These are phyloP conservation scores for Selaginella moellendorffii DNA, from an alignment of 75 land plant genomes.

Conservation along the genomic window DNA sequence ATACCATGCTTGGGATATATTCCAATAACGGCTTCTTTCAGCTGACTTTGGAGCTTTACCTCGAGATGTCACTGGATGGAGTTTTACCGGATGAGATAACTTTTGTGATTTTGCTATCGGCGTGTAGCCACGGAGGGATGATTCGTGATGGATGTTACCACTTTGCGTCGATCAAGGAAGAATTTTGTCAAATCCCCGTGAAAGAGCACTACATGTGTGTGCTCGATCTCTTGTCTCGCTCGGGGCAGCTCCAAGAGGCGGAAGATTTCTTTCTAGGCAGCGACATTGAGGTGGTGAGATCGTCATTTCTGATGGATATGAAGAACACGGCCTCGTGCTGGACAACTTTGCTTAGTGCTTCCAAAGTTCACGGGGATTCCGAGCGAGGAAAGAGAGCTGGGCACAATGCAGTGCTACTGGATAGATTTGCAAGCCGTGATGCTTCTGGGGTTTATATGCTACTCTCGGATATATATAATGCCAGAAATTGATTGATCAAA, in stretches of 20 bases:
- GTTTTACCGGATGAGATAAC: too few species aligned
- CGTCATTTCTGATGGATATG: not conserved
- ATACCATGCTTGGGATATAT: too few species aligned
- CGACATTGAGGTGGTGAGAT: too few species aligned
- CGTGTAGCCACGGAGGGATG: too few species aligned
- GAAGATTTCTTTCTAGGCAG: too few species aligned
- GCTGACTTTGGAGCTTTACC: too few species aligned
- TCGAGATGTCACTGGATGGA: too few species aligned
- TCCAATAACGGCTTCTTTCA: too few species aligned
- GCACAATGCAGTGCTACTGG: not conserved
- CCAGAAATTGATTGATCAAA: too few species aligned
- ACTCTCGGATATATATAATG: not conserved
- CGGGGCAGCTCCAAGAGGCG: not conserved
- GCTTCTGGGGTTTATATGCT: not conserved
- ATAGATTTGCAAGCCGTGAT: too few species aligned
- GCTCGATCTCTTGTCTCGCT: not conserved
- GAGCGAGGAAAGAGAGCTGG: not conserved
- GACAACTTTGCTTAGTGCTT: not conserved
- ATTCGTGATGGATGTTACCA: too few species aligned
- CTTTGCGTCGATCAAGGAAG: not conserved
- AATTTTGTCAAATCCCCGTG: not conserved
- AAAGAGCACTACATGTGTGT: not conserved
- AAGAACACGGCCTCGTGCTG: not conserved
- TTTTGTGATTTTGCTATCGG: too few species aligned
- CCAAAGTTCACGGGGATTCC: not conserved